Base-by-base conservation (phyloP, 352 stramenopile genomes). In the Globisporangium middletonii region DNA sequence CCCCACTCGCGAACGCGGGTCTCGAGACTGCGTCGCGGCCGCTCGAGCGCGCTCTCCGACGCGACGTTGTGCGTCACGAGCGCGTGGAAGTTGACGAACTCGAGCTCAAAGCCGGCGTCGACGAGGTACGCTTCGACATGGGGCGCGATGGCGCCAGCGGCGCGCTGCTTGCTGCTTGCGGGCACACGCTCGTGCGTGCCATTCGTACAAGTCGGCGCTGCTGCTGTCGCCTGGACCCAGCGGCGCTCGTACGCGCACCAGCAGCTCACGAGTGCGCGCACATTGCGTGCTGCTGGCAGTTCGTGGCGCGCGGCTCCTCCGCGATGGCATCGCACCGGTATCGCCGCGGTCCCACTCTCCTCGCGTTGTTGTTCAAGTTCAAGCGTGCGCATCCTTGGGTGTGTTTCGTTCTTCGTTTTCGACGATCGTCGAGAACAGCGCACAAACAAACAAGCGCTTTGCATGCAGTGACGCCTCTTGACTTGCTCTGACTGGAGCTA, bases 241-340 rank as follows among this genome's bases (percentile, higher is more conserved):
- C 49, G 42, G 9, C 49, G 48, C 28, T 52, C 57, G 33, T 63
- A 63, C 27, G 49, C 57, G 46, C 54, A 41, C 57, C 62, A 65
- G 37, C 55, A 56, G 30, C 54, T 46, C 15, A 65, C 48, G 15
- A 59, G 57, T 33, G 61, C 52, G n/a, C 62, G 62, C 1, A 73
- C 43, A 19, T 57, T 53, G 18, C 51, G 49, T 35, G 30, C 30
- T 35, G 30, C 30, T 8, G 30, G 3, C 3, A 37, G 26, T 28
- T 19, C 30, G 30, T 42, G 30, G 23, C 23, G 23, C 23, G 23
- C 23, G 23, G 23, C 23, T 23, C 23, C 23, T 23, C 23, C 23
- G 23, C 23, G 23, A 12, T 26, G 35, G 48, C 11, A 35, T 43
- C 42, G 55, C 60, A 62, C 42, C n/a, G 43, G 43, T 16, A 19